phyloP scores from a whole-genome alignment of 2,329 filamentous ascomycete species.

The Aspergillus fumigatus region DNA sequence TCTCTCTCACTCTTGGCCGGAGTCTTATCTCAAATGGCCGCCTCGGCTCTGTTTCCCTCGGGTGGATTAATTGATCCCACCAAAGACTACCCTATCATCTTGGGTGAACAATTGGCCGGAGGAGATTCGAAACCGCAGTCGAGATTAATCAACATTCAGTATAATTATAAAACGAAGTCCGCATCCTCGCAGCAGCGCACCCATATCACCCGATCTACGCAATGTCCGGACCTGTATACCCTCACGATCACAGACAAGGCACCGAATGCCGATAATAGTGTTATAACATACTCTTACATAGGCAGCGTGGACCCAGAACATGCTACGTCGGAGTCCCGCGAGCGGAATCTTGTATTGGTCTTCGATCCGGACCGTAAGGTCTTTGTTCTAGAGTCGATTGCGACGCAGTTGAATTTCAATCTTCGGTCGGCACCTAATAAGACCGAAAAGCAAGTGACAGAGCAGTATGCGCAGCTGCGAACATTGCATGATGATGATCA shows the following conservation, averaged over 20 bases:
- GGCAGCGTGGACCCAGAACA: slow-evolving; percentile 37
- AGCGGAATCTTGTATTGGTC: slow-evolving; percentile 52
- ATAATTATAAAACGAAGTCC: slow-evolving; percentile 44
- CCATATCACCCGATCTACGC: slow-evolving; percentile 31
- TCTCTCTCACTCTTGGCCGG: neutral
- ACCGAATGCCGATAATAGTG: slow-evolving; percentile 34
- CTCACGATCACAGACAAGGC: slow-evolving; percentile 41
- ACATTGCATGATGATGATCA: slow-evolving; percentile 35
- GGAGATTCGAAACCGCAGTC: slow-evolving; percentile 18
- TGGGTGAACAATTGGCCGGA: slow-evolving; percentile 39
- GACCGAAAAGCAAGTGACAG: slow-evolving; percentile 59
- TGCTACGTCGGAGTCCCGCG: slow-evolving; percentile 22
- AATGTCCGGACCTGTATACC: slow-evolving; percentile 35
- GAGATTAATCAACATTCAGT: slow-evolving; percentile 39
- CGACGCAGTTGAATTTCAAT: slow-evolving; percentile 85
- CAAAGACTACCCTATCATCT: slow-evolving; percentile 44
- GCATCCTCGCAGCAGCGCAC: slow-evolving; percentile 36
- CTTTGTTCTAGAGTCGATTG: slow-evolving; percentile 76
- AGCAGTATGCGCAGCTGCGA: slow-evolving; percentile 63
- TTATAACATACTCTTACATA: slow-evolving; percentile 37
- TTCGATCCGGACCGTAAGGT: slow-evolving; percentile 70
- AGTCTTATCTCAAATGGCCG: slow-evolving; percentile 24
- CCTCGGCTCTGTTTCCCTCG: slow-evolving; percentile 25
- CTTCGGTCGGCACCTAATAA: slow-evolving; percentile 65
- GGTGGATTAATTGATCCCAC: slow-evolving; percentile 40